These are phyloP conservation scores for Patellifolia procumbens DNA, from an alignment of 179 eudicot species.

Conservation along the genomic window DNA sequence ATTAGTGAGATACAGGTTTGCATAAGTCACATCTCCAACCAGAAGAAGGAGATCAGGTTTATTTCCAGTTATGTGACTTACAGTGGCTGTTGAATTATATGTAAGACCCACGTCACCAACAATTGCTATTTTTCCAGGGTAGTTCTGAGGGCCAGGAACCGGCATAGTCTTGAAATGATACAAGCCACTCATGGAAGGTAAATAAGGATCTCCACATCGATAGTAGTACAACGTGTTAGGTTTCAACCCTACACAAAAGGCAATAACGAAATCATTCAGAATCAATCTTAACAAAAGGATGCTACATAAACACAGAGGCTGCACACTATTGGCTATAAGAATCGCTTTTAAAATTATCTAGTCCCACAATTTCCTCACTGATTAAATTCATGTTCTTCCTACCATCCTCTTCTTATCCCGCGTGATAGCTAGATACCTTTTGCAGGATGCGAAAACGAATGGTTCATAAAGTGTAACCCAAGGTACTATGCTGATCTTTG, in stretches of 20 bases:
- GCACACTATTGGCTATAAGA: neutral
- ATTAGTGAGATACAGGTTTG: conserved; percentile 83
- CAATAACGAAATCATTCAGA: neutral
- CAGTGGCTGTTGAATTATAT: conserved; percentile 70
- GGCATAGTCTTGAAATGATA: conserved; percentile 86
- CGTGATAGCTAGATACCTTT: neutral
- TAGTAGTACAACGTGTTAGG: conserved; percentile 74
- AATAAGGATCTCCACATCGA: conserved; percentile 85
- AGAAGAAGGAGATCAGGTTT: conserved; percentile 81
- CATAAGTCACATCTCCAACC: conserved; percentile 89
- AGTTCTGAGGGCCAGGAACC: conserved; percentile 51
- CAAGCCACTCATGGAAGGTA: conserved; percentile 61
- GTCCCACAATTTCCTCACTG: neutral
- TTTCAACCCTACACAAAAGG: conserved; percentile 51
- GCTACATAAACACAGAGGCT: neutral
- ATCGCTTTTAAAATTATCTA: neutral
- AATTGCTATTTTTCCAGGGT: conserved; percentile 68
- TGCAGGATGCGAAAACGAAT: neutral
- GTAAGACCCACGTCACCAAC: conserved; percentile 95
- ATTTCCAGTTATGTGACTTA: conserved; percentile 66
- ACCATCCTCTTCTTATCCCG: neutral
- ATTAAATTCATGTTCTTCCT: neutral
- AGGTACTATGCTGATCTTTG: neutral
- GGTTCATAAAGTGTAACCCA: neutral
- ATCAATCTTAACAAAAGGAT: neutral